A percentile compares a stretch with the other conserved stretches of the same genome.
Evolutionary conservation across 164 flowering plant genomes (phyloP).

Genomic region (Warburgia ugandensis): DNA sequence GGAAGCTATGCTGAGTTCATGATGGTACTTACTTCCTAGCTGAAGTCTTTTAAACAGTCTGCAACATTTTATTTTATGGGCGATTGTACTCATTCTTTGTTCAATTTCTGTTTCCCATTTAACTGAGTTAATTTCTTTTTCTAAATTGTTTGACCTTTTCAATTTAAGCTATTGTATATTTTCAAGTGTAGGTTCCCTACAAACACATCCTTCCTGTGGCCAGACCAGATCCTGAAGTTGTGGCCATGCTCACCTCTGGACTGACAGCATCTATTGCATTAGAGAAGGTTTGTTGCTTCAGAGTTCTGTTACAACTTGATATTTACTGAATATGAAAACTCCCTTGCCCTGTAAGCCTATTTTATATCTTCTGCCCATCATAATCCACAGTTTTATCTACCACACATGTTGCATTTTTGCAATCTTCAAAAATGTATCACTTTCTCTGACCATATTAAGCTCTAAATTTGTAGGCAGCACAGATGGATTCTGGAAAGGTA

Average conservation of each 20-base stretch:
- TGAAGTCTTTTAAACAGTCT: constrained; percentile 2
- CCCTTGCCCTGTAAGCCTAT: too few species aligned
- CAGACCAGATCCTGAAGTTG: constrained; percentile 94
- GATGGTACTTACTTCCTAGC: constrained; percentile 33
- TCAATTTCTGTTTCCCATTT: background rate
- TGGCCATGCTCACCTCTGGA: constrained; percentile 99
- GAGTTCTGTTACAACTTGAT: background rate
- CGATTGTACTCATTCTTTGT: background rate
- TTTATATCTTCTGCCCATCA: too few species aligned
- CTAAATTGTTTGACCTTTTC: background rate
- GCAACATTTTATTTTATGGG: background rate
- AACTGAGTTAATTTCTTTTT: background rate
- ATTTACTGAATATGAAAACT: too few species aligned
- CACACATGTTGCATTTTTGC: too few species aligned
- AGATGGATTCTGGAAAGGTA: constrained; percentile 71
- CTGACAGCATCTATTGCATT: constrained; percentile 93
- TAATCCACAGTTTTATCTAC: too few species aligned
- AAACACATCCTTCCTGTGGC: constrained; percentile 73
- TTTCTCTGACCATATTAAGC: constrained; percentile 11
- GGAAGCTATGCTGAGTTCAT: constrained; percentile 85
- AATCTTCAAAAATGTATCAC: too few species aligned
- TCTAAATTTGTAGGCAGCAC: constrained; percentile 59
- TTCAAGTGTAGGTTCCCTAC: constrained; percentile 55
- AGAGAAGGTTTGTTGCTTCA: constrained; percentile 54
- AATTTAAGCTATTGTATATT: constrained; percentile 2